A percentile compares a stretch with the other conserved stretches of the same genome.
phyloP scores from a whole-genome alignment of 768 basidiomycete species.

The Cystofilobasidium capitatum region DNA sequence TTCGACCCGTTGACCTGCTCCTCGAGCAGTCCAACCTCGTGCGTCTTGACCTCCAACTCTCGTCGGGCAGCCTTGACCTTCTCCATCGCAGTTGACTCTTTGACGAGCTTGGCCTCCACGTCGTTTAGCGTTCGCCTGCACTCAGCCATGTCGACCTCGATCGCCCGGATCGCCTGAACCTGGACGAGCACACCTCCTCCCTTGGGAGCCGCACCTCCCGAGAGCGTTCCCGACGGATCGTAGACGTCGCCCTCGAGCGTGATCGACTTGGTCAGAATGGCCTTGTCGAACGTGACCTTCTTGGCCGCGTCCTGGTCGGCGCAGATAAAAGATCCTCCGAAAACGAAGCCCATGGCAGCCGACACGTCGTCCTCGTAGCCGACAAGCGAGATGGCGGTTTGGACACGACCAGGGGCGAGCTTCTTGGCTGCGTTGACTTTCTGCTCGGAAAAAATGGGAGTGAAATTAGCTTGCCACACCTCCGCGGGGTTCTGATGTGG shows the following conservation, averaged over 20 bases:
- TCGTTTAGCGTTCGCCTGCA: constrained; percentile 46
- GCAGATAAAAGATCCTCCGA: constrained; percentile 85
- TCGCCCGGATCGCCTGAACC: constrained; percentile 68
- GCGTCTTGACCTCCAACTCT: constrained; percentile 79
- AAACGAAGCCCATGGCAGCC: constrained; percentile 85
- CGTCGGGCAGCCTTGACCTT: constrained; percentile 46
- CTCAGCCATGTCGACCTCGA: constrained; percentile 52
- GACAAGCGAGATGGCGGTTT: constrained; percentile 78
- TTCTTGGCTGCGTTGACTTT: constrained; percentile 64
- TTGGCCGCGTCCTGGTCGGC: constrained; percentile 79
- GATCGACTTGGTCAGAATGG: constrained; percentile 66
- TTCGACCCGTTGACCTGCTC: constrained; percentile 82
- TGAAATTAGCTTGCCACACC: too few relatives aligned
- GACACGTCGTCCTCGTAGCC: constrained; percentile 70
- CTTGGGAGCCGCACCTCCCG: constrained; percentile 72
- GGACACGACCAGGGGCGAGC: constrained; percentile 68
- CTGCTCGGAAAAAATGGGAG: constrained; percentile 42
- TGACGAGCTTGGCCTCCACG: constrained; percentile 52
- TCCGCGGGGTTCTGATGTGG: too few relatives aligned
- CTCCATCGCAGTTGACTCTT: constrained; percentile 41
- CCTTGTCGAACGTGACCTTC: constrained; percentile 68
- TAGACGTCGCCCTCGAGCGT: constrained; percentile 93
- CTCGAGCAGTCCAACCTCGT: constrained; percentile 69
- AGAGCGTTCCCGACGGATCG: constrained; percentile 87
- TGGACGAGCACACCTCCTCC: constrained; percentile 63